phyloP scores from a whole-genome alignment of 768 basidiomycete genomes.

The Chiua virens region DNA sequence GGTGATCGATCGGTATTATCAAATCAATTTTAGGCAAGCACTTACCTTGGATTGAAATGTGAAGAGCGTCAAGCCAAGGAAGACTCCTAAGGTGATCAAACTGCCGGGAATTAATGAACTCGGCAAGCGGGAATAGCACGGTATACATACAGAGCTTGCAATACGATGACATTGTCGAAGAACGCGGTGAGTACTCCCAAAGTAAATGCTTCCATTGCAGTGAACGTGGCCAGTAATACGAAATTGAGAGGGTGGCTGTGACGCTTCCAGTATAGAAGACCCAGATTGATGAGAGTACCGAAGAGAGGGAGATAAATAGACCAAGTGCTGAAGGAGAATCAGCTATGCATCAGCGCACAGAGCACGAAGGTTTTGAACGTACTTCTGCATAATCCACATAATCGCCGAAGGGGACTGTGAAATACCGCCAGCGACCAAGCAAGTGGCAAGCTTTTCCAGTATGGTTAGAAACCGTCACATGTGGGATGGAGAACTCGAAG shows the following conservation, averaged over 20 bases:
- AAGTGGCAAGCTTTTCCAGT: slow-evolving; percentile 59
- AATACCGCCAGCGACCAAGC: slow-evolving; percentile 70
- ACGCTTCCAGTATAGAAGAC: slow-evolving; percentile 87
- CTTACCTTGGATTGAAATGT: slow-evolving; percentile 90
- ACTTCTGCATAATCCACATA: slow-evolving; percentile 73
- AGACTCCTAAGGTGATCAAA: slow-evolving; percentile 88
- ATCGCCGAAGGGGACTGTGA: slow-evolving; percentile 61
- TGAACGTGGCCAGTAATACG: slow-evolving; percentile 82
- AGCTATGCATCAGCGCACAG: not conserved
- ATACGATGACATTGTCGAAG: slow-evolving; percentile 67
- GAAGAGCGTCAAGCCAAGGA: slow-evolving; percentile 91
- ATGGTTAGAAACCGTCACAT: slow-evolving; percentile 1
- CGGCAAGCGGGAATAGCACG: not conserved
- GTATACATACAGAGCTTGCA: slow-evolving; percentile 77
- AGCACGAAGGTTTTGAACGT: slow-evolving; percentile 26
- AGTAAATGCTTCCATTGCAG: slow-evolving; percentile 86
- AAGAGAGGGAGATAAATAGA: slow-evolving; percentile 76
- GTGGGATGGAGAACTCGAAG: not conserved
- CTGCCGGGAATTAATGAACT: slow-evolving; percentile 35
- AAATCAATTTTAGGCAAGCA: not conserved
- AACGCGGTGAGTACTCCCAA: slow-evolving; percentile 84
- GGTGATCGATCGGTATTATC: not conserved
- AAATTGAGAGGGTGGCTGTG: slow-evolving; percentile 89
- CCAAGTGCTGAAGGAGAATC: slow-evolving; percentile 56
- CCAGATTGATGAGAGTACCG: slow-evolving; percentile 77